Evolutionary conservation across 2,329 filamentous ascomycete genomes (phyloP).

Genomic region (Cladophialophora chaetospira): DNA sequence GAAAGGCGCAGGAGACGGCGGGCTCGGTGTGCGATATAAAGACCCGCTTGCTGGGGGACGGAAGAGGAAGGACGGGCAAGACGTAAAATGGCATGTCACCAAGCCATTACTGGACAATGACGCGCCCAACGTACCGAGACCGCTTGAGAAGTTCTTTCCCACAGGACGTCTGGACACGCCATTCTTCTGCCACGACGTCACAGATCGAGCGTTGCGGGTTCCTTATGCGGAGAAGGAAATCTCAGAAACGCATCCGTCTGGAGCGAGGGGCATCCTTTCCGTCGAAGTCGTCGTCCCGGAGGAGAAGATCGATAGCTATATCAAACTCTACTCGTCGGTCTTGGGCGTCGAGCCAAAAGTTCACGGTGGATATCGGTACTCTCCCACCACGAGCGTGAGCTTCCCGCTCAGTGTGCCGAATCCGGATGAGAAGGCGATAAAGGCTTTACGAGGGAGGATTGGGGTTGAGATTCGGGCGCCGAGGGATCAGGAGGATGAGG

Average conservation of each 20-base stretch:
- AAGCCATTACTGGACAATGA: conserved; percentile 22
- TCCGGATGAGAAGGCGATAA: conserved; percentile 14
- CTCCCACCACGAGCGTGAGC: conserved; percentile 16
- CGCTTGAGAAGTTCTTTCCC: conserved; percentile 20
- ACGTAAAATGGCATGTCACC: conserved; percentile 30
- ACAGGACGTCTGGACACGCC: conserved; percentile 28
- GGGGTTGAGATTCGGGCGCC: conserved; percentile 23
- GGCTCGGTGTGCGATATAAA: conserved; percentile 27
- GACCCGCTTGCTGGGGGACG: conserved; percentile 26
- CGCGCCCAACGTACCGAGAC: conserved; percentile 16
- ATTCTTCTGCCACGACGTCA: conserved; percentile 35
- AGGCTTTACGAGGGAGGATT: conserved; percentile 13
- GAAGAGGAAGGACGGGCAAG: conserved; percentile 31
- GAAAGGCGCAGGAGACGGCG: conserved; percentile 15
- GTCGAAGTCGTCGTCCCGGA: conserved; percentile 29
- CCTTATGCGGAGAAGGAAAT: conserved; percentile 24
- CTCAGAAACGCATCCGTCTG: conserved; percentile 28
- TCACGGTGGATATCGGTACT: conserved; percentile 13
- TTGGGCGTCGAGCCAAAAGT: conserved; percentile 17
- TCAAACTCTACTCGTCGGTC: conserved; percentile 24
- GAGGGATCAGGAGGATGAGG: conserved; percentile 22
- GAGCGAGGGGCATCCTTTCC: conserved; percentile 28
- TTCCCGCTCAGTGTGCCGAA: conserved; percentile 22
- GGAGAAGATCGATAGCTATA: conserved; percentile 19
- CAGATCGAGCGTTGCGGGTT: conserved; percentile 35